Percentiles rank a stretch among this genome's conserved stretches.
phyloP scores from a whole-genome alignment of 805 yeast genomes.

The Saturnispora serradocipensis region DNA sequence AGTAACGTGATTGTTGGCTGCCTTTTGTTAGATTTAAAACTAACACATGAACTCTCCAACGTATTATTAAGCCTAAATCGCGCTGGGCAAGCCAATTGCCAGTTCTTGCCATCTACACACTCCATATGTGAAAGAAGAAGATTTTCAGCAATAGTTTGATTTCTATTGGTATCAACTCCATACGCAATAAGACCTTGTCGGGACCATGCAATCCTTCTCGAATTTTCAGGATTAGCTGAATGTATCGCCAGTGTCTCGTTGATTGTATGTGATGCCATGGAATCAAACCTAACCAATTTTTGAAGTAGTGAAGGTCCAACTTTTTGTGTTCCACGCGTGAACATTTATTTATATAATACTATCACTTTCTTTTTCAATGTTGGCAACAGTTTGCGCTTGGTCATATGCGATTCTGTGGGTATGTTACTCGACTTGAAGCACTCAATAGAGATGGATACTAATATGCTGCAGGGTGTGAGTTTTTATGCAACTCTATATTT shows the following conservation, averaged over 20 bases:
- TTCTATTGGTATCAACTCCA: conserved; percentile 11
- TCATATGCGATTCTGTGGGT: conserved; percentile 24
- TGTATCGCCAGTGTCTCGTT: conserved; percentile 21
- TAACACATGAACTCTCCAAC: not conserved
- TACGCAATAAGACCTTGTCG: conserved; percentile 79
- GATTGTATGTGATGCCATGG: conserved; percentile 4
- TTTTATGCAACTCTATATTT: conserved; percentile 41
- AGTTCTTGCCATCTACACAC: conserved; percentile 62
- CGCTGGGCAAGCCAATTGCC: conserved; percentile 65
- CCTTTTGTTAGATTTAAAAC: conserved; percentile 1
- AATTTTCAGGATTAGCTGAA: conserved; percentile 4
- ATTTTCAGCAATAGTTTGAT: conserved; percentile 27
- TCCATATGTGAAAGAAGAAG: conserved; percentile 60
- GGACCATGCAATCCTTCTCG: conserved; percentile 54
- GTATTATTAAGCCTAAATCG: conserved; percentile 17
- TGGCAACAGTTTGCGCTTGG: conserved; percentile 19
- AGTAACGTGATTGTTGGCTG: conserved; percentile 30
- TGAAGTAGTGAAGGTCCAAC: not conserved
- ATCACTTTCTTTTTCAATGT: not conserved
- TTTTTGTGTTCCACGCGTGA: not conserved
- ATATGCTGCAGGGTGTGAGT: conserved; percentile 31
- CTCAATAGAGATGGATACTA: not conserved
- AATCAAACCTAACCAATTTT: not conserved
- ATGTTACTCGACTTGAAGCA: conserved; percentile 8
- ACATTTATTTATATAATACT: not conserved